phyloP scores from a whole-genome alignment of 176 grass and related monocot genomes.

The Musa beccarii region DNA sequence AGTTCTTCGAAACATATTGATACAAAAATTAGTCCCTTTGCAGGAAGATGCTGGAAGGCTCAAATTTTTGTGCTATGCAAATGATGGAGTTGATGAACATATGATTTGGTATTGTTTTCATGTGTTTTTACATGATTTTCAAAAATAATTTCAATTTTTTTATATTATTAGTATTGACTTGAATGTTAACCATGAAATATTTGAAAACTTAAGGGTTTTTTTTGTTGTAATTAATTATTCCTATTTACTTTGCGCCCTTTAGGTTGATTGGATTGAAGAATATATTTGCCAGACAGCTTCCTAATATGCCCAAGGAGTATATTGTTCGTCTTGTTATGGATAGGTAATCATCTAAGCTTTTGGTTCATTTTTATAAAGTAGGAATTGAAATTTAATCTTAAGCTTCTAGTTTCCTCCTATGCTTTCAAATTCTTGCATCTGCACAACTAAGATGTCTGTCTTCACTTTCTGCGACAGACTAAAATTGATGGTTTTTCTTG shows the following conservation, averaged over 20 bases:
- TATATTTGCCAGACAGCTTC: constrained; percentile 94
- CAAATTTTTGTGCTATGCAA: constrained; percentile 87
- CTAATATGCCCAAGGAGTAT: constrained; percentile 99
- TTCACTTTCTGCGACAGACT: too few species aligned
- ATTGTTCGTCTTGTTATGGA: constrained; percentile 99
- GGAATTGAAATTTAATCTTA: too few species aligned
- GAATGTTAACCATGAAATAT: neutral
- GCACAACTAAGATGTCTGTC: too few species aligned
- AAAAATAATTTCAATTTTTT: neutral
- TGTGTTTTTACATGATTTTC: neutral
- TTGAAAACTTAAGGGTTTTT: neutral
- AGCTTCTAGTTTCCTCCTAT: too few species aligned
- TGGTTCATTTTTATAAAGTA: neutral
- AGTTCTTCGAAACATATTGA: neutral
- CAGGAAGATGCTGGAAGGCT: constrained; percentile 83
- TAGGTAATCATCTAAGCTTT: constrained; percentile 25
- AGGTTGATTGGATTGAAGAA: constrained; percentile 99
- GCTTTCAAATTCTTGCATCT: neutral
- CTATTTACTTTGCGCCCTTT: neutral
- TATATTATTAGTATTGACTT: neutral
- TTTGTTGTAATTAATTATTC: neutral
- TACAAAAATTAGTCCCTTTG: neutral
- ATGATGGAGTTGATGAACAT: constrained; percentile 91
- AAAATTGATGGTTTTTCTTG: too few species aligned
- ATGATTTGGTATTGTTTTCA: constrained; percentile 77